phyloP scores from a whole-genome alignment of 2,329 filamentous ascomycete species.

The Fusarium algeriense region DNA sequence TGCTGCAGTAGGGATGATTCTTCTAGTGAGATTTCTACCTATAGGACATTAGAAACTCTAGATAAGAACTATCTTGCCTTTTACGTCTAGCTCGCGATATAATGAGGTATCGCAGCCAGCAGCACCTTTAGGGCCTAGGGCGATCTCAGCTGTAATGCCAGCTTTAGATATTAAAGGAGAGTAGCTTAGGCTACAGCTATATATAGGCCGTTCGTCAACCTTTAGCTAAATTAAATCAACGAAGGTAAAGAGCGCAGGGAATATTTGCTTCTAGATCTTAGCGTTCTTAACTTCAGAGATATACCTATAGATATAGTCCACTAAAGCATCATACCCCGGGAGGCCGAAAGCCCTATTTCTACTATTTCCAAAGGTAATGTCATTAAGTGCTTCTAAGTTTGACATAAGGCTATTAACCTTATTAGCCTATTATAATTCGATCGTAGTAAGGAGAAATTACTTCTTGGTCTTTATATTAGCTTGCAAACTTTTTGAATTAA shows the following conservation, averaged over 20 bases:
- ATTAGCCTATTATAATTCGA: background rate
- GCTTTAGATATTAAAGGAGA: slow-evolving; percentile 32
- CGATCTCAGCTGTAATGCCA: slow-evolving; percentile 36
- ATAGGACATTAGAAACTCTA: slow-evolving; percentile 40
- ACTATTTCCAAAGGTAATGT: slow-evolving; percentile 53
- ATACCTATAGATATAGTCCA: slow-evolving; percentile 62
- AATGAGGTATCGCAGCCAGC: slow-evolving; percentile 37
- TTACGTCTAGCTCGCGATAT: slow-evolving; percentile 35
- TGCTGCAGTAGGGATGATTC: slow-evolving; percentile 33
- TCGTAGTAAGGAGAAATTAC: background rate
- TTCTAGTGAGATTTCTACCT: slow-evolving; percentile 36
- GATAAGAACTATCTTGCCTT: slow-evolving; percentile 44
- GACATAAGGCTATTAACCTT: slow-evolving; percentile 13
- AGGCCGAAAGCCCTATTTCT: slow-evolving; percentile 66
- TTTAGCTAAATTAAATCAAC: slow-evolving; percentile 55
- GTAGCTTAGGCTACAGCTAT: slow-evolving; percentile 36
- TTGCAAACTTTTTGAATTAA: slow-evolving; percentile 25
- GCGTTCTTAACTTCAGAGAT: slow-evolving; percentile 55
- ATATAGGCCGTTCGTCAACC: slow-evolving; percentile 30
- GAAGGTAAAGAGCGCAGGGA: slow-evolving; percentile 62
- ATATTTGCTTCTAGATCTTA: slow-evolving; percentile 61
- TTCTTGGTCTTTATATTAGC: slow-evolving; percentile 29
- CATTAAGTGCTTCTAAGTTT: slow-evolving; percentile 30
- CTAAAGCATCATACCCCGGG: slow-evolving; percentile 62
- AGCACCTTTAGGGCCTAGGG: slow-evolving; percentile 33